Evolutionary conservation across 805 yeast genomes (phyloP), one percentile per base, ranked within the genome.

Genomic region (Lachancea meyersii): DNA sequence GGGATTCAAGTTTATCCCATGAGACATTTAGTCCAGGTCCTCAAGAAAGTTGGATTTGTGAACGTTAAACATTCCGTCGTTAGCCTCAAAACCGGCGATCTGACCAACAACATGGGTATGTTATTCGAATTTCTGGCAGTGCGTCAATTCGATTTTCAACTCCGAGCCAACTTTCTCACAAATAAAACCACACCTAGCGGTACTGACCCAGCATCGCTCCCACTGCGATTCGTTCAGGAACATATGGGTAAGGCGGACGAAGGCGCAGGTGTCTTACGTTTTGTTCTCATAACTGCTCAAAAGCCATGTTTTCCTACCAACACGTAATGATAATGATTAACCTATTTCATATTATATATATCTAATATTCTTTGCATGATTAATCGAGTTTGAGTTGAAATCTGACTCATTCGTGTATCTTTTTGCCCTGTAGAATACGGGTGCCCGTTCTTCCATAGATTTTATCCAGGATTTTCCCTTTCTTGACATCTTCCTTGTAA

Each of bases 401-500:
- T 23, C 10, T 23, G 9, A 23, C 26, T 39, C 30, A 34, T 20
- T 40, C 38, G 20, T 26, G 36, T 18, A 11, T 22, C 23, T 17
- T 27, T 17, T 42, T 40, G 9, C 41, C 34, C 39, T 49, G 41
- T 39, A 46, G 44, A 22, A 49, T 44, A 23, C 48, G 50, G 22
- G 51, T 34, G 55, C 64, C 41, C 36, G 52, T 21, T 50, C 57
- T 41, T 32, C 54, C 50, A 28, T 60, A 58, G 36, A 68, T 67
- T 3, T 47, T 39, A 23, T 69, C 69, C 9, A 74, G 40, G 30
- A 47, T 43, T 24, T 45, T 52, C 0, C 67, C 71, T 35, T 74
- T 49, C 3, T 53, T 60, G 2, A 34, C 34, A 48, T 76, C 80
- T 45, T 75, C 80, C 5, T 50, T 47, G 16, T 56, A 53, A 3